Conservation (phyloP, 768 basidiomycete genomes). For the Mycena pura region DNA sequence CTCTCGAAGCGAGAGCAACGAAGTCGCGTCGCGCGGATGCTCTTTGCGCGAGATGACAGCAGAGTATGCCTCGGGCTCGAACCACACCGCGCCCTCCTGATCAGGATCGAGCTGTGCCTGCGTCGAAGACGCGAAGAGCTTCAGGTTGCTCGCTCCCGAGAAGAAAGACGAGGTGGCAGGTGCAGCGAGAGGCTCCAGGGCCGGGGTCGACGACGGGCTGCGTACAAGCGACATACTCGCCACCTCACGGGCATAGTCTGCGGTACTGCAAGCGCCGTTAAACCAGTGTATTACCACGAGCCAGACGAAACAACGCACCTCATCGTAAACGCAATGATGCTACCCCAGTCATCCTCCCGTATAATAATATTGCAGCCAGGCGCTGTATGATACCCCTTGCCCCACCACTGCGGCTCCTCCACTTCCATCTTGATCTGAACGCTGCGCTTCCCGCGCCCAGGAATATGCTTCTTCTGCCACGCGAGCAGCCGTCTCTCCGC, state of each 20-base stretch:
- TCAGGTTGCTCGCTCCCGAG: constrained; percentile 53
- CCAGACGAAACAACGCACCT: constrained; percentile 48
- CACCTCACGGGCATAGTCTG: constrained; percentile 63
- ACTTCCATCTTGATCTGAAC: constrained; percentile 31
- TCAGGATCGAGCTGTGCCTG: constrained; percentile 63
- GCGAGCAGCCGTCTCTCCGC: constrained; percentile 60
- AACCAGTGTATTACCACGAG: constrained; percentile 6
- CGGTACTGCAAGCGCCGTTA: constrained; percentile 53
- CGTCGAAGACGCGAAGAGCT: constrained; percentile 51
- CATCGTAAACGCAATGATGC: constrained; percentile 78
- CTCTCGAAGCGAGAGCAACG: constrained; percentile 64
- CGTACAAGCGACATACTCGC: constrained; percentile 44
- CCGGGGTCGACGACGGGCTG: constrained; percentile 27
- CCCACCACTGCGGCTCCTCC: constrained; percentile 74
- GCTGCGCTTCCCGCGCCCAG: constrained; percentile 28
- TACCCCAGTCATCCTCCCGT: constrained; percentile 77
- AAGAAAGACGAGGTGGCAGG: constrained; percentile 58
- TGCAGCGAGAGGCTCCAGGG: constrained; percentile 27
- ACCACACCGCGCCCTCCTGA: constrained; percentile 61
- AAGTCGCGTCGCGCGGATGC: constrained; percentile 64
- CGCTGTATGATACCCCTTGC: constrained; percentile 61
- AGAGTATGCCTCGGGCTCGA: constrained; percentile 66
- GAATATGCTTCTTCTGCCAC: constrained; percentile 72
- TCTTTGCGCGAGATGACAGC: constrained; percentile 69
- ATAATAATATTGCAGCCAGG: constrained; percentile 74